Base-by-base conservation (phyloP, 2,329 filamentous ascomycete genomes). In the Aureobasidium sp. region DNA sequence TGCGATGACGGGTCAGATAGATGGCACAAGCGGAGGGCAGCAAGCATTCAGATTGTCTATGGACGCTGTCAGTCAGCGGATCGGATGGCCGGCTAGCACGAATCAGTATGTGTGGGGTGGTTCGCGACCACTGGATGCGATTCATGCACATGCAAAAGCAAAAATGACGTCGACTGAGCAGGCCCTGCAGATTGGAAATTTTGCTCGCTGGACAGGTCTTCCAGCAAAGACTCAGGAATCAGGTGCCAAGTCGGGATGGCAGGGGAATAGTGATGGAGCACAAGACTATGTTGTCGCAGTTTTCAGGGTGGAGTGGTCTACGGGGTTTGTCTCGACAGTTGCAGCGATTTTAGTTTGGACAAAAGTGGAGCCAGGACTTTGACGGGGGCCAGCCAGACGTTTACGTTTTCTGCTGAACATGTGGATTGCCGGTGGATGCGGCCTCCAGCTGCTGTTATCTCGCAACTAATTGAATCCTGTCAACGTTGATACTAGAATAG, bases 381-480 rank as follows among this genome's bases (percentile, higher is more conserved):
- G 51, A 55, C 51, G 54, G 25, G 54, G 53, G 53, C 53, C 53
- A 34, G 48, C 34, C 30, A 55, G 51, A 44, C 53, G 53, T 57
- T 57, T 47, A 27, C 34, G 34, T 54, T 37, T 34, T 49, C 30
- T 58, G 54, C 30, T 48, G 44, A 44, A 29, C n/a, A 36, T 37
- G 53, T 34, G 39, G 39, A 25, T 45, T 45, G 30, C 53, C 16
- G 29, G 53, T 54, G 50, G 50, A 54, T 54, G 53, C 53, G 54
- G 54, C 55, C 8, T 41, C 21, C 42, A 58, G 32, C 34, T 37
- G 54, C 30, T 50, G 57, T 60, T 60, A 60, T 60, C 45, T 41
- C 57, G 37, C 44, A 50, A 60, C 45, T 60, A 60, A 60, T 60
- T 51, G 57, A 51, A 34, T 44, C 37, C 47, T 60, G 57, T 60